These are phyloP conservation scores for Monosporozyma unispora DNA, from an alignment of 805 yeast species.

Conservation along the genomic window DNA sequence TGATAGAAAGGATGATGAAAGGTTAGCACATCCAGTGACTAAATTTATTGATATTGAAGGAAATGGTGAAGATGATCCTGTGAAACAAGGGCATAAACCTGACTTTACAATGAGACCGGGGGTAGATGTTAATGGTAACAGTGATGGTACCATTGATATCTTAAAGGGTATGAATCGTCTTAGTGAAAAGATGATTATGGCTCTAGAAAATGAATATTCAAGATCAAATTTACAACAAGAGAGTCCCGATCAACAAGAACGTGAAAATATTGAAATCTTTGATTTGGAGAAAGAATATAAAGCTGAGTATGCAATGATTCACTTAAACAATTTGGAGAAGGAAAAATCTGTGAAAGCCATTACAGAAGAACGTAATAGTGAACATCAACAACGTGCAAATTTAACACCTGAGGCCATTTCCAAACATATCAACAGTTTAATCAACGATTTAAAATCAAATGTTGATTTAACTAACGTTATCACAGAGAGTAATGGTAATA, in stretches of 20 bases:
- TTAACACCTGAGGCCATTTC: constrained; percentile 4
- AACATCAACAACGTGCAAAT: not conserved
- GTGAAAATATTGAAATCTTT: constrained; percentile 39
- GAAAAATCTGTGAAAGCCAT: not conserved
- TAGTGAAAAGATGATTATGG: constrained; percentile 69
- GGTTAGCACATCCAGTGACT: constrained; percentile 42
- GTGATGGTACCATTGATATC: constrained; percentile 60
- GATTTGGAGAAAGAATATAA: constrained; percentile 43
- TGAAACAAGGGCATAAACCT: constrained; percentile 67
- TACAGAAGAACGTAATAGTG: not conserved
- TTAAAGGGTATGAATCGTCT: constrained; percentile 83
- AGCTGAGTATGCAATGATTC: constrained; percentile 46
- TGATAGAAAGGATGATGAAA: constrained; percentile 36
- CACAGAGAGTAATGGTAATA: constrained; percentile 16
- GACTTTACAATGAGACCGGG: constrained; percentile 79
- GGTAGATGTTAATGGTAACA: constrained; percentile 39
- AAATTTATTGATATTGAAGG: constrained; percentile 73
- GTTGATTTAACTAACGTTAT: constrained; percentile 27
- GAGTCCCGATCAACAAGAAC: constrained; percentile 27
- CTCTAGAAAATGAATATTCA: constrained; percentile 37
- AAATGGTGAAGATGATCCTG: constrained; percentile 73
- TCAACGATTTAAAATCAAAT: constrained; percentile 13
- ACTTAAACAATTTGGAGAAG: constrained; percentile 19
- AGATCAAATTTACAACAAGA: constrained; percentile 30
- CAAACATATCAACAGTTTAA: constrained; percentile 7